Evolutionary conservation across 129 eudicot genomes (phyloP), one percentile per base, ranked within the genome.

Genomic region (Deinandra increscens): DNA sequence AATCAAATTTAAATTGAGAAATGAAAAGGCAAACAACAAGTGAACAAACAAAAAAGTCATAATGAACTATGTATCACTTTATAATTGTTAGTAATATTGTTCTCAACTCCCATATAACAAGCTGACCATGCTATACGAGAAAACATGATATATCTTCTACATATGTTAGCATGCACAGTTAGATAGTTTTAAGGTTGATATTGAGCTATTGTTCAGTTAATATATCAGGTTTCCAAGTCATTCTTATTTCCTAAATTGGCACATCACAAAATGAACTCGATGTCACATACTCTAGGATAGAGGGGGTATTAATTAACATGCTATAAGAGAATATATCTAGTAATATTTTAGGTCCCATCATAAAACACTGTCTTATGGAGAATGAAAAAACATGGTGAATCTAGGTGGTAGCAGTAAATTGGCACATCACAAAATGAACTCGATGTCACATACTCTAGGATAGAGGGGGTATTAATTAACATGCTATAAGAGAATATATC

Each of bases 151-250:
- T 54, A 10, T 20, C 60, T 54, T 54, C 34, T 9, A 49, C 19
- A 20, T 54, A 22, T 10, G 22, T 68, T 36, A 10, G 61, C 60
- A 7, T 17, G 31, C 45, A 68, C 8, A 17, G 7, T 46, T 49
- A 17, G 14, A n/a, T 60, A 15, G 34, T 68, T 33, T 68, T 49
- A 12, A 31, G 46, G 33, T 68, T 50, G 31, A 68, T 34, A 26
- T 68, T 34, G 18, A 49, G 55, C 34, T 33, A 48, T 68, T 68
- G 31, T 49, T 34, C 61, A 10, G 17, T 17, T 51, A 23, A 31
- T 50, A 36, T 48, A 69, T 23, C 74, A 54, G 5, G 53, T 54
- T 54, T 20, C 60, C 60, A 54, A 20, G 60, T 54, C 34, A 20
- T 22, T 17, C 23, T 1, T 50, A 17, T 18, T 50, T 13, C 50